These are phyloP conservation scores for Oryza officinalis DNA, from an alignment of 176 grass and related monocot species.

Conservation along the genomic window DNA sequence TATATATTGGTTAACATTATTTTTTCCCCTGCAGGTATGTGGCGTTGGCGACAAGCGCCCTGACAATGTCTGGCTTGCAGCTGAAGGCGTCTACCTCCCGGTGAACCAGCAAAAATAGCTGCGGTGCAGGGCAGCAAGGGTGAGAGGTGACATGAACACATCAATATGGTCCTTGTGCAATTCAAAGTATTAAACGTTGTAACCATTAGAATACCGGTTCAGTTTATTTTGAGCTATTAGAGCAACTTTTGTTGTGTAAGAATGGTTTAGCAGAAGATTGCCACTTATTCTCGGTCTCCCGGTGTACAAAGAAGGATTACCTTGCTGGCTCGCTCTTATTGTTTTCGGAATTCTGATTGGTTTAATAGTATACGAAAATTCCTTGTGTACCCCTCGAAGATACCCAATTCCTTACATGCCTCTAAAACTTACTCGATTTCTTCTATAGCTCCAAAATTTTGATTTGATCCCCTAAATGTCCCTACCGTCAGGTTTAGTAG, in stretches of 20 bases:
- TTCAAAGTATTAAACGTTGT: constrained; percentile 22
- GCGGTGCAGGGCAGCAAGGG: background rate
- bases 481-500: no score
- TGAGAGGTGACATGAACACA: background rate
- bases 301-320: background rate
- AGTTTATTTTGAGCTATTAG: background rate
- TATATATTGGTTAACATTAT: constrained; percentile 15
- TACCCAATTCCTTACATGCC: no score
- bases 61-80: constrained; percentile 84
- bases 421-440: no score
- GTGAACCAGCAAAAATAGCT: constrained; percentile 53
- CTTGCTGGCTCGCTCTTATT: background rate
- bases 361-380: background rate
- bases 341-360: background rate
- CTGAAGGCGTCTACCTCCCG: constrained; percentile 81
- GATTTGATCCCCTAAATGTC: no score
- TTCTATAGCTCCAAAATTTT: no score
- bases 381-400: no score
- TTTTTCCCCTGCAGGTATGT: constrained; percentile 64
- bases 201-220: constrained; percentile 12
- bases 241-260: constrained; percentile 29
- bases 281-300: background rate
- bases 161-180: background rate
- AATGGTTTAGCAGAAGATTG: background rate
- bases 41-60: constrained; percentile 75